Base-by-base conservation (phyloP, 192 early-diverging fungal genomes). In the Dimargaris verticillata region DNA sequence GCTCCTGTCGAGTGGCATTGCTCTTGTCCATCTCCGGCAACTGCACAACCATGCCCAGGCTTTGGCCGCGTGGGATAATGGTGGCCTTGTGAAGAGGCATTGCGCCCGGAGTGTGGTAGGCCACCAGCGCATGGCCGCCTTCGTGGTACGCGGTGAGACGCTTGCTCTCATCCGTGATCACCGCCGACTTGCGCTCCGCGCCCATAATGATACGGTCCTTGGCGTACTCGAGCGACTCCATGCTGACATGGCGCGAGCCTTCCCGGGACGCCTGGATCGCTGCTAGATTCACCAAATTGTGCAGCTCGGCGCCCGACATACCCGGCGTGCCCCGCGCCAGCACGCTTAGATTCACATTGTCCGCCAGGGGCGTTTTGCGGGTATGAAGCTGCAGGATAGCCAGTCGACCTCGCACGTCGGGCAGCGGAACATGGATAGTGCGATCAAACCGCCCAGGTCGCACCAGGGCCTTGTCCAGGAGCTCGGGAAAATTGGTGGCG, bases 141-240 rank as follows among this genome's bases (percentile, higher is more conserved):
- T 99, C 97, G 68, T 99, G 97, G 66, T 97, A 98, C 1, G 97
- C 95, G 7, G 95, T 98, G 38, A 91, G 67, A 22, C 80, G 75
- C 66, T 95, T 95, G 65, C 73, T 80, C 53, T 94, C 83, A 14
- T 86, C 87, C 5, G 91, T 90, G 51, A 97, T 85, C 15, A 96
- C 86, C 2, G 93, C 93, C 25, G 85, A 87, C 63, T 83, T 85
- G 66, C 93, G 81, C 74, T 99, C 97, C 18, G 89, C 84, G 10
- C 97, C 97, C 95, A 98, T 98, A 60, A 99, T 73, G 61, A 99
- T 93, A 63, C 92, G 92, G 69, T 99, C 97, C 74, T 97, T 97
- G 58, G 97, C 94, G 74, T 83, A 92, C 70, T 99, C 97, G 64
- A 99, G 70, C 64, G 98, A 88, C 52, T 71, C 77, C 74, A 87